Evolutionary conservation across 2,329 filamentous ascomycete species (phyloP), one percentile per base, ranked within the genome.

Genomic region (Colletotrichum shisoi): DNA sequence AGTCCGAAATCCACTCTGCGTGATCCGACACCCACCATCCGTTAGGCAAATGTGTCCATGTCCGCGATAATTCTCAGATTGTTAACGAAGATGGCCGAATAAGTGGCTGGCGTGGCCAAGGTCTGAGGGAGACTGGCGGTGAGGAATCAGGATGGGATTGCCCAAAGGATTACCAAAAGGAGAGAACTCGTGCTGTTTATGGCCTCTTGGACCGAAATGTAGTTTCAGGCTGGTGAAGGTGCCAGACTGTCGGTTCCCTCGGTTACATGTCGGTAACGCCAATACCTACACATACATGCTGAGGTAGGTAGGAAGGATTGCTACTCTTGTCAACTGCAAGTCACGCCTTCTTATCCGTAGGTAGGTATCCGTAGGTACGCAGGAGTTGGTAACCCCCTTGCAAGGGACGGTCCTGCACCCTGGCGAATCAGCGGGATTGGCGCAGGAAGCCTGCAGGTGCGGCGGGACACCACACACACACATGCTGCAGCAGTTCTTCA

Each of bases 401-500:
- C 37, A 56, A 8, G 37, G 52, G 42, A 24, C 2, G 19, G 11
- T 37, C 13, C n/a, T 58, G 27, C 15, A 13, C 34, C 44, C 27
- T 11, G 2, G 19, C 19, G 8, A 19, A 37, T 40, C 48, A 59
- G 57, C 57, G 57, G 44, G 11, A 42, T 59, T 59, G 57, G 31
- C 57, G 57, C 57, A 59, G 34, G 34, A 27, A 31, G 49, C 6
- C 45, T 59, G 57, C 45, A 59, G 44, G 57, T 34, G 39, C 34
- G 53, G 39, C 34, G 53, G 31, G 31, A 34, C 31, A 34, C 8
- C 31, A 34, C 31, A 34, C 31, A 34, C 31, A 19, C 15, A 17
- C n/a, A n/a, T n/a, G n/a, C n/a, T n/a, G 12, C 24, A 39, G 34
- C 9, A 39, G 45, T 49, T 42, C 45, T 51, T 21, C 45, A 49